Percentiles rank a stretch among this genome's conserved stretches.
Evolutionary conservation across 805 yeast genomes (phyloP).

Genomic region (Yarrowia sp.): DNA sequence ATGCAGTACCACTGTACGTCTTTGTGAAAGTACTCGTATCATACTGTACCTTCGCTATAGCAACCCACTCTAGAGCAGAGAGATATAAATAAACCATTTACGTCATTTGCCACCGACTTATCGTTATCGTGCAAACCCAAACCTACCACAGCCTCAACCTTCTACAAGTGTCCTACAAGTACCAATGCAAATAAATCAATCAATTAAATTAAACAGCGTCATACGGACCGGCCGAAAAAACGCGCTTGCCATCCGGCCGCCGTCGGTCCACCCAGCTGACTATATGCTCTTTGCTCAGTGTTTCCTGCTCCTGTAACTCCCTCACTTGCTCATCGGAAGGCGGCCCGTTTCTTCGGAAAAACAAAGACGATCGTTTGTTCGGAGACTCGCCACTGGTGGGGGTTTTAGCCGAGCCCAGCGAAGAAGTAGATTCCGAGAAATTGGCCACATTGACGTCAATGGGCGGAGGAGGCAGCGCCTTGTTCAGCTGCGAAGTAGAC

Average conservation of each 20-base stretch:
- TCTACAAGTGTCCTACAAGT: no score
- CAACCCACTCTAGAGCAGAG: no score
- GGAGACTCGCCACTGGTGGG: background rate
- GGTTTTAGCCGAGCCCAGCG: background rate
- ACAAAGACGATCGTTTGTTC: conserved; percentile 8
- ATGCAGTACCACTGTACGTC: no score
- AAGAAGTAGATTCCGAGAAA: background rate
- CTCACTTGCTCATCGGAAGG: background rate
- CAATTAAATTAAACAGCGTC: background rate
- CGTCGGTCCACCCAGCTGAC: conserved; percentile 23
- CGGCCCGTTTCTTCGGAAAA: background rate
- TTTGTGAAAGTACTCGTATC: no score
- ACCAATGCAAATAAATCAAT: background rate
- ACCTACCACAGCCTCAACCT: background rate
- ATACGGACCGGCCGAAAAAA: conserved; percentile 17
- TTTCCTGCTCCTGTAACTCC: conserved; percentile 1
- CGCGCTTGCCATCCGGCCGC: conserved; percentile 6
- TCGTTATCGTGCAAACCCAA: background rate
- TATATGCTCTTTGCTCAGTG: conserved; percentile 20
- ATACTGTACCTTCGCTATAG: no score
- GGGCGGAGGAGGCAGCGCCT: conserved; percentile 9
- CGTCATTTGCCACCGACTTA: no score
- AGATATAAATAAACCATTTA: no score
- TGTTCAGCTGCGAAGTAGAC: conserved; percentile 8
- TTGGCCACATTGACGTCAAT: background rate